phyloP scores from a whole-genome alignment of 2,329 filamentous ascomycete species.

The Calonectria leucothoes region DNA sequence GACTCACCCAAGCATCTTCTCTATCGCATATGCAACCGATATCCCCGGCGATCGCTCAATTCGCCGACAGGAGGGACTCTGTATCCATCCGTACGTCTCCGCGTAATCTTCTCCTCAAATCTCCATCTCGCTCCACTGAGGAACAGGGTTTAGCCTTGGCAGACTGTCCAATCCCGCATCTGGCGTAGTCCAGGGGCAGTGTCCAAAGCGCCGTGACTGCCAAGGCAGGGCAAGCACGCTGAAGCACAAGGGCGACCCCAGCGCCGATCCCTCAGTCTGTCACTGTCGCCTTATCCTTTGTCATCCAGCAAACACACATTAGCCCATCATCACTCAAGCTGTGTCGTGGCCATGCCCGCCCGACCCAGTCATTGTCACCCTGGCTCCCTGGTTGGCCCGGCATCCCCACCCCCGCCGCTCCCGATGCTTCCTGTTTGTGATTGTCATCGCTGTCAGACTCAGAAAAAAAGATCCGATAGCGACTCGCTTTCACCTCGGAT shows the following conservation, averaged over 20 bases:
- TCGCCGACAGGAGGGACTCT: not conserved
- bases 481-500: not conserved
- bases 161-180: not conserved
- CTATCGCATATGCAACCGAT: not conserved
- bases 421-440: not conserved
- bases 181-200: constrained; percentile 11
- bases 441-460: not conserved
- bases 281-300: not conserved
- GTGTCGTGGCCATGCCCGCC: constrained; percentile 16
- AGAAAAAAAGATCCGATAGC: not conserved
- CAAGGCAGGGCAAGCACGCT: not conserved
- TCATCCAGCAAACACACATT: not conserved
- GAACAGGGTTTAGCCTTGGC: constrained; percentile 3
- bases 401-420: not conserved
- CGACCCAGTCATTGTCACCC: constrained; percentile 27
- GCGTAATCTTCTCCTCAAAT: constrained; percentile 22
- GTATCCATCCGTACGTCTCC: constrained; percentile 1
- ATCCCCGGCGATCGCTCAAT: not conserved
- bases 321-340: not conserved
- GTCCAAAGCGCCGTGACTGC: not conserved
- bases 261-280: constrained; percentile 8
- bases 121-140: constrained; percentile 14
- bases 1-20: not conserved
- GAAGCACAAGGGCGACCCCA: not conserved
- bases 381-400: constrained; percentile 23